Evolutionary conservation across 495 filamentous ascomycete genomes (phyloP).

Genomic region (Poronia punctata): DNA sequence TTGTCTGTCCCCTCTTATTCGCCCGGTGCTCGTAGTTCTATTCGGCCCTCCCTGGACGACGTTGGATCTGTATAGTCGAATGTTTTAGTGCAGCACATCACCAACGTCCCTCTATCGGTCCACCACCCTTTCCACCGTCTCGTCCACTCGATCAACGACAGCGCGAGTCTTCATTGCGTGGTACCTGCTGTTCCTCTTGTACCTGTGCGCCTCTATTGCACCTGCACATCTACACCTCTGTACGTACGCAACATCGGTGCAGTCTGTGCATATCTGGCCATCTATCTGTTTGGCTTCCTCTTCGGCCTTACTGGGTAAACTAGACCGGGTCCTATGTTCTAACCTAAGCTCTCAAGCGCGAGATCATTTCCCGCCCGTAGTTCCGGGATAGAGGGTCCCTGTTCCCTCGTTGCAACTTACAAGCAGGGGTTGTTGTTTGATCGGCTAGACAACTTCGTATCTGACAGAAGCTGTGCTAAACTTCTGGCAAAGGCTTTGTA

Average conservation of each 20-base stretch:
- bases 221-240: too few relatives aligned
- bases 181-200: too few relatives aligned
- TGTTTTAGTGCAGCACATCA: too few relatives aligned
- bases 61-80: too few relatives aligned
- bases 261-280: neutral
- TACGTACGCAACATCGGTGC: too few relatives aligned
- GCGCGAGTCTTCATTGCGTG: too few relatives aligned
- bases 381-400: neutral
- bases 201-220: too few relatives aligned
- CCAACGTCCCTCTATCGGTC: too few relatives aligned
- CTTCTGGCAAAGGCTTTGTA: neutral
- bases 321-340: too few relatives aligned
- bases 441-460: conserved; percentile 1
- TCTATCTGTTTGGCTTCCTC: conserved; percentile 3
- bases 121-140: too few relatives aligned
- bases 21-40: neutral
- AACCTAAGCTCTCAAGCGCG: conserved; percentile 1
- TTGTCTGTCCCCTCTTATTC: conserved; percentile 4
- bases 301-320: conserved; percentile 3
- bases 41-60: conserved; percentile 6
- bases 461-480: too few relatives aligned
- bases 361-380: neutral
- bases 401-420: conserved; percentile 5
- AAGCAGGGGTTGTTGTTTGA: conserved; percentile 5
- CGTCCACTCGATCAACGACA: too few relatives aligned